phyloP scores from a whole-genome alignment of 139 green algal genomes.

The Asterochloris erici region DNA sequence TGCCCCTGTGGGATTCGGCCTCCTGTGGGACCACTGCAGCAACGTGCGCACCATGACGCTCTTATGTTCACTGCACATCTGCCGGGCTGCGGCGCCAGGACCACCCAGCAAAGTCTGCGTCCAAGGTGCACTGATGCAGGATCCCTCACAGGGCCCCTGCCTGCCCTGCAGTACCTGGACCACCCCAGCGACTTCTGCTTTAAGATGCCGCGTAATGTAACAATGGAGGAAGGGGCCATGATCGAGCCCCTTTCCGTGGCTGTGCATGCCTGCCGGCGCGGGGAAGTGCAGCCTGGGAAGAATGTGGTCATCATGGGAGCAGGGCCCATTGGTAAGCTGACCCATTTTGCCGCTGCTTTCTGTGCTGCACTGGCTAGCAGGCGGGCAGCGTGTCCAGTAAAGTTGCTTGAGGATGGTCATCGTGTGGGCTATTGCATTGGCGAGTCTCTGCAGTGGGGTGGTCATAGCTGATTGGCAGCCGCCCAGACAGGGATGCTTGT shows the following conservation, averaged over 20 bases:
- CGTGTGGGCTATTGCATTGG: background rate
- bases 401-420: background rate
- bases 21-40: too few relatives aligned
- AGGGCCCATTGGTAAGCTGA: constrained; percentile 45
- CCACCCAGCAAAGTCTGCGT: constrained; percentile 59
- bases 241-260: constrained; percentile 54
- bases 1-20: background rate
- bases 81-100: constrained; percentile 26
- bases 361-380: too few relatives aligned
- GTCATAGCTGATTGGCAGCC: too few relatives aligned
- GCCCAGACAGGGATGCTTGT: too few relatives aligned
- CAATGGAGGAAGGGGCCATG: constrained; percentile 54
- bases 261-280: constrained; percentile 48
- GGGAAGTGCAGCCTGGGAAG: constrained; percentile 28
- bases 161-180: constrained; percentile 26
- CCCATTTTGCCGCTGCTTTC: background rate
- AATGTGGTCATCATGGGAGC: constrained; percentile 52
- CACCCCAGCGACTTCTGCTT: constrained; percentile 57
- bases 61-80: background rate
- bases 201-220: constrained; percentile 36
- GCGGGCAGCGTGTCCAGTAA: background rate
- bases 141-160: too few relatives aligned
- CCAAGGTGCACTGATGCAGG: constrained; percentile 20
- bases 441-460: too few relatives aligned
- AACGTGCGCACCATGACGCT: too few relatives aligned